Percentiles rank a stretch among this genome's conserved stretches.
These are phyloP conservation scores for Colletotrichum tanaceti DNA, from an alignment of 2,329 filamentous ascomycete species.

Conservation along the genomic window DNA sequence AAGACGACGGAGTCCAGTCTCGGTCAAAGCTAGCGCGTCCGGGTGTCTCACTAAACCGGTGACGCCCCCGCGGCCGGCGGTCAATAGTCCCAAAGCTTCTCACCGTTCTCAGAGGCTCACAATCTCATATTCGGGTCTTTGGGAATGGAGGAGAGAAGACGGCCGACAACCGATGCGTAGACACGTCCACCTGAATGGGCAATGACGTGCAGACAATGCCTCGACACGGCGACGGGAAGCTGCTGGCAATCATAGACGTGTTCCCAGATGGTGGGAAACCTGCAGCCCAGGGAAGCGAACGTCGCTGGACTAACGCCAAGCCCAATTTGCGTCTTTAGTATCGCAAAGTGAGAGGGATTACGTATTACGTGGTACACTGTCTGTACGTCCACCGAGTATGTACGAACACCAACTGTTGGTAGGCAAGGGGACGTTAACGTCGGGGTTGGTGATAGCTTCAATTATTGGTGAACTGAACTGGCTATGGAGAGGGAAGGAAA, in stretches of 20 bases:
- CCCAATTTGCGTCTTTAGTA: background rate
- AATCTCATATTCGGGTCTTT: background rate
- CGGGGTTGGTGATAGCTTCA: no score
- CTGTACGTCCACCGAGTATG: no score
- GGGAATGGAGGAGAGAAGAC: conserved; percentile 18
- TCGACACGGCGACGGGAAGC: conserved; percentile 2
- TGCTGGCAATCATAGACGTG: conserved; percentile 6
- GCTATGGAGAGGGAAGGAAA: no score
- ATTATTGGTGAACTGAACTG: no score
- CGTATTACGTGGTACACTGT: background rate
- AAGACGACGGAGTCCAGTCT: conserved; percentile 5
- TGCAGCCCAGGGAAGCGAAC: background rate
- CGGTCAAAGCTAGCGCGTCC: conserved; percentile 23
- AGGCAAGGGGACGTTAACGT: no score
- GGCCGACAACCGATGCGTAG: conserved; percentile 26
- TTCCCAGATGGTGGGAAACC: background rate
- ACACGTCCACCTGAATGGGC: conserved; percentile 31
- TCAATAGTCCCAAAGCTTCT: conserved; percentile 24
- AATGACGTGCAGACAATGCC: background rate
- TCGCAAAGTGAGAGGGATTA: background rate
- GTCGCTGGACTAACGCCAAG: background rate
- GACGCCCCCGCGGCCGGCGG: conserved; percentile 29
- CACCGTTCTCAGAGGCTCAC: background rate
- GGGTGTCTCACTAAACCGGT: conserved; percentile 13
- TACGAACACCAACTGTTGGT: no score